Percentiles rank a stretch among this genome's conserved stretches.
phyloP scores from a whole-genome alignment of 768 basidiomycete genomes.

The Termitomyces sp. region DNA sequence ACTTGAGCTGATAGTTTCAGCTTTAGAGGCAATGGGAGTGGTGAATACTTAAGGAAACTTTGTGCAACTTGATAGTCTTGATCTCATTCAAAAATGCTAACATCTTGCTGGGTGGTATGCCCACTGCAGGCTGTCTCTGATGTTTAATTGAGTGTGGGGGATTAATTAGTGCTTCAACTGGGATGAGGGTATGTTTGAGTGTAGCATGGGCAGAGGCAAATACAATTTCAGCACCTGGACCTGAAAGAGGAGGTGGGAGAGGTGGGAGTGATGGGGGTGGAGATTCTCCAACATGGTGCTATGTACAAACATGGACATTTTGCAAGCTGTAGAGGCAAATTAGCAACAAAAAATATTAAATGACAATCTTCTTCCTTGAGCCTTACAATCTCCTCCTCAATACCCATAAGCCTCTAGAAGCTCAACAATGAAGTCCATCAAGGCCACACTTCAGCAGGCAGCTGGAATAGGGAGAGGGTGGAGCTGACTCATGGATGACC shows the following conservation, averaged over 20 bases:
- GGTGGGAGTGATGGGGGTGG: constrained; percentile 41
- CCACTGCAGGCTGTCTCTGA: constrained; percentile 62
- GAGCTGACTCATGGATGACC: no score
- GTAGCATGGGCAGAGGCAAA: constrained; percentile 65
- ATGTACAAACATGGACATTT: constrained; percentile 6
- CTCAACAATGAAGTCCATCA: no score
- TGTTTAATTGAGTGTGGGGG: constrained; percentile 35
- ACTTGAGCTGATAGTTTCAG: neutral
- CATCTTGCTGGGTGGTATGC: constrained; percentile 78
- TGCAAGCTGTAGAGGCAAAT: neutral
- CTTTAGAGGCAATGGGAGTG: neutral
- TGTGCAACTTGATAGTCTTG: constrained; percentile 69
- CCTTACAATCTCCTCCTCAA: constrained; percentile 64
- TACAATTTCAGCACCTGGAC: constrained; percentile 32
- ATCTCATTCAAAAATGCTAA: constrained; percentile 78
- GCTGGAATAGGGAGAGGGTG: no score
- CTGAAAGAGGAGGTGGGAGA: constrained; percentile 28
- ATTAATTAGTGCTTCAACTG: constrained; percentile 70
- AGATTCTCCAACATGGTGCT: constrained; percentile 24
- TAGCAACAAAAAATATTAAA: neutral
- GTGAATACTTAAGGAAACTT: constrained; percentile 32
- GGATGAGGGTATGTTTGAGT: constrained; percentile 53
- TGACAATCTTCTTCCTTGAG: constrained; percentile 54
- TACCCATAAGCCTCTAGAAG: no score
- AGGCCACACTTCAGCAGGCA: no score